Percentiles rank a stretch among this genome's conserved stretches.
Evolutionary conservation across 495 filamentous ascomycete species (phyloP).

Genomic region (Aspergillus bridgeri): DNA sequence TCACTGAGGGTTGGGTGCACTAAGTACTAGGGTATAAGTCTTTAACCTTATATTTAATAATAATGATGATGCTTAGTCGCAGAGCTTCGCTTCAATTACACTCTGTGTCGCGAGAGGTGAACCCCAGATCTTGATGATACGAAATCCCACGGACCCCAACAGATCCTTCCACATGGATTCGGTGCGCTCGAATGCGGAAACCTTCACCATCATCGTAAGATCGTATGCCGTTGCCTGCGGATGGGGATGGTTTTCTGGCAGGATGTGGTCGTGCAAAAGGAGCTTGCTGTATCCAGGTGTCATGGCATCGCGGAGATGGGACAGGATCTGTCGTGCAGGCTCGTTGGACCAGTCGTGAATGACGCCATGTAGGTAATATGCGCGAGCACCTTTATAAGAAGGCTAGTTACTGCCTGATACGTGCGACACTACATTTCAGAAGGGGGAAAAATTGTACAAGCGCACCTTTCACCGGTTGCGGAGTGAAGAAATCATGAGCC

Average conservation of each 20-base stretch:
- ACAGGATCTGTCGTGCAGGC: slow-evolving; percentile 33
- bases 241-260: slow-evolving; percentile 16
- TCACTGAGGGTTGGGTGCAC: too few species aligned
- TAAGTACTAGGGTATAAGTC: too few species aligned
- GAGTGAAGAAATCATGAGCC: neutral
- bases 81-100: too few species aligned
- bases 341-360: slow-evolving; percentile 49
- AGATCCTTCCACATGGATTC: slow-evolving; percentile 22
- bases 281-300: slow-evolving; percentile 26
- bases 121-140: slow-evolving; percentile 23
- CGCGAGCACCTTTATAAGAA: too few species aligned
- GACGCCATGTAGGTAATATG: slow-evolving; percentile 18
- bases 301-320: slow-evolving; percentile 33
- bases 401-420: too few species aligned
- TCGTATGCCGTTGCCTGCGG: slow-evolving; percentile 20
- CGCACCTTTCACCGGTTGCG: slow-evolving; percentile 6
- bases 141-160: slow-evolving; percentile 23
- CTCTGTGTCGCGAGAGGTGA: neutral
- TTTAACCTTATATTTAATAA: too few species aligned
- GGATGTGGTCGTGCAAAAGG: slow-evolving; percentile 34
- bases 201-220: slow-evolving; percentile 19
- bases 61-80: too few species aligned
- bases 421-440: too few species aligned
- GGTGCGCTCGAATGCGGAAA: slow-evolving; percentile 21
- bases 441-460: too few species aligned